phyloP scores from a whole-genome alignment of 2,329 filamentous ascomycete genomes.

The Trichoderma lentiforme region DNA sequence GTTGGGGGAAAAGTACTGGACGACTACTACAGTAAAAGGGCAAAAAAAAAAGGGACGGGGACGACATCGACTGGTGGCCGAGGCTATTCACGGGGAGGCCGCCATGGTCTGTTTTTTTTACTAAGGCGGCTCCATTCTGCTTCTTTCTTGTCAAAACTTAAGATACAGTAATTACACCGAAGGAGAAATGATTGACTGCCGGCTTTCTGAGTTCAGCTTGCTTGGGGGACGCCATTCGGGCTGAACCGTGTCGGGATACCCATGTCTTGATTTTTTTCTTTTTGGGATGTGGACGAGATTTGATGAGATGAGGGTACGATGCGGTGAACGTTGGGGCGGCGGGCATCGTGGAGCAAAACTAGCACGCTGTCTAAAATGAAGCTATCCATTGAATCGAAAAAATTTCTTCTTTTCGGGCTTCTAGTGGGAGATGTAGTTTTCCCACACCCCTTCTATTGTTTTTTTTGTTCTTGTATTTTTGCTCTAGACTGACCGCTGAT shows the following conservation, averaged over 20 bases:
- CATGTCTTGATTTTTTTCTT: background rate
- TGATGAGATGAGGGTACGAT: background rate
- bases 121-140: background rate
- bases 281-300: background rate
- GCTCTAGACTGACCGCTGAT: background rate
- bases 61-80: background rate
- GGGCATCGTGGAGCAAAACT: background rate
- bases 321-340: background rate
- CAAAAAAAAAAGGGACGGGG: background rate
- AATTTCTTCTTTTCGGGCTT: background rate
- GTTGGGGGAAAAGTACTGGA: background rate
- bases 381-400: background rate
- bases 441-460: background rate
- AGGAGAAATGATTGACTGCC: background rate
- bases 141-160: background rate
- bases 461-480: background rate
- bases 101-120: background rate
- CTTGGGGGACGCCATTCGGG: background rate
- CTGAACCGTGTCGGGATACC: background rate
- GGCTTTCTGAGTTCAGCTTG: background rate
- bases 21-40: background rate
- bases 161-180: background rate
- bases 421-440: background rate
- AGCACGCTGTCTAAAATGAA: background rate
- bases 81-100: slow-evolving; percentile 13